These are phyloP conservation scores for Ogataea trehaloabstinens DNA, from an alignment of 805 yeast genomes.

Conservation along the genomic window DNA sequence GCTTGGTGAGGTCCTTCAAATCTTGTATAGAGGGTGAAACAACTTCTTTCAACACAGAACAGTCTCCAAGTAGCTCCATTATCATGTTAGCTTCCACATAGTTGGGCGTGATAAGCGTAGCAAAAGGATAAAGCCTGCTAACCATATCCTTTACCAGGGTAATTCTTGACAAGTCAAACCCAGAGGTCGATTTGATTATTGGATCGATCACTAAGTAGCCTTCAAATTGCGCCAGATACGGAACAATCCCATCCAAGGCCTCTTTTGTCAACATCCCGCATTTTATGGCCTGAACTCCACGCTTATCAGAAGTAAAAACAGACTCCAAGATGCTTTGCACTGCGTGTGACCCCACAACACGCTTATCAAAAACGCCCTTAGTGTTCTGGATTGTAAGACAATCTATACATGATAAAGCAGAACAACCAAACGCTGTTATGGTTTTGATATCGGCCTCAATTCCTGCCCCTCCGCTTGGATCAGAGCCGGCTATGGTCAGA, in stretches of 20 bases:
- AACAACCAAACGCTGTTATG: slow-evolving; percentile 69
- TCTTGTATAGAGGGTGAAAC: slow-evolving; percentile 22
- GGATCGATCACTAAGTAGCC: slow-evolving; percentile 65
- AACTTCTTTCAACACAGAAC: slow-evolving; percentile 14
- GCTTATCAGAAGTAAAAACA: slow-evolving; percentile 31
- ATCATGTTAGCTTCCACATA: slow-evolving; percentile 55
- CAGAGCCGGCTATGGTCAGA: slow-evolving; percentile 68
- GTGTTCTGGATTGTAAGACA: slow-evolving; percentile 84
- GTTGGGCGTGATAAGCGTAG: slow-evolving; percentile 74
- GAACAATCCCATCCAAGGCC: slow-evolving; percentile 47
- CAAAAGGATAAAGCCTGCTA: slow-evolving; percentile 44
- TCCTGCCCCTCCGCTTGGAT: slow-evolving; percentile 89
- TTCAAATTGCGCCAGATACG: slow-evolving; percentile 31
- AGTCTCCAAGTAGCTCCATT: slow-evolving; percentile 11
- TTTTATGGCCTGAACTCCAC: slow-evolving; percentile 53
- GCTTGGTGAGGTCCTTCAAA: slow-evolving; percentile 31
- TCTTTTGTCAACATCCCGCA: slow-evolving; percentile 72
- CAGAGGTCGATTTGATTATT: slow-evolving; percentile 81
- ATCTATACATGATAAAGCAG: slow-evolving; percentile 73
- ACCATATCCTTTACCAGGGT: slow-evolving; percentile 30
- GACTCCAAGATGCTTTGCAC: slow-evolving; percentile 49
- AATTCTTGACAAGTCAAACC: slow-evolving; percentile 52
- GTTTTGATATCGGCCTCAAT: slow-evolving; percentile 87
- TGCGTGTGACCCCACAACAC: slow-evolving; percentile 41
- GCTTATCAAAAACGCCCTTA: slow-evolving; percentile 39